These are phyloP conservation scores for Neoascochyta sp. DNA, from an alignment of 2,329 filamentous ascomycete species.

Conservation along the genomic window DNA sequence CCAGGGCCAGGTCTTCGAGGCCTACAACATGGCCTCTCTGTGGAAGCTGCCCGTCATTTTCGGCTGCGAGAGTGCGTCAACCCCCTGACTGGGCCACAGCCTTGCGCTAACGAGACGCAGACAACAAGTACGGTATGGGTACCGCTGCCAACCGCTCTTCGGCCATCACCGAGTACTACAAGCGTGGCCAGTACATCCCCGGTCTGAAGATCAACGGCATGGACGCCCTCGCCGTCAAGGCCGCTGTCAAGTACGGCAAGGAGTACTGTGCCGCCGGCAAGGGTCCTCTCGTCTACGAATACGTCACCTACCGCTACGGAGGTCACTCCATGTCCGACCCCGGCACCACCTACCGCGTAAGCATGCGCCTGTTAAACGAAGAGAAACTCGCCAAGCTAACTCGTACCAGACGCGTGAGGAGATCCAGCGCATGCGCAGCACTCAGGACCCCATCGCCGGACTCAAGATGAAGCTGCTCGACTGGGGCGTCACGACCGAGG, in stretches of 20 bases:
- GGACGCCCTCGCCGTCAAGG: constrained; percentile 97
- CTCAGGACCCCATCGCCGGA: constrained; percentile 95
- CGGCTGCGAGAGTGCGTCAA: constrained; percentile 87
- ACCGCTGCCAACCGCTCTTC: constrained; percentile 91
- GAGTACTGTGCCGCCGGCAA: constrained; percentile 78
- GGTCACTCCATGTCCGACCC: constrained; percentile 99
- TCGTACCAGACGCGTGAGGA: constrained; percentile 77
- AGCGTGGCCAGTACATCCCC: constrained; percentile 99
- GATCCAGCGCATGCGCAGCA: constrained; percentile 98
- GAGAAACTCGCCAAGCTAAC: constrained; percentile 14
- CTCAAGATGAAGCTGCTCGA: constrained; percentile 98
- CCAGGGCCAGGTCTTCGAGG: constrained; percentile 99
- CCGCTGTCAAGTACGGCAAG: constrained; percentile 90
- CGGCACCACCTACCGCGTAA: constrained; percentile 87
- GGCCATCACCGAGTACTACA: constrained; percentile 98
- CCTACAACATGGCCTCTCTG: constrained; percentile 99
- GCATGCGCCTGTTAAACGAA: too few relatives aligned
- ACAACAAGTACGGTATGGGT: constrained; percentile 99
- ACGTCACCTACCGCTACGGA: constrained; percentile 98
- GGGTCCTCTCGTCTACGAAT: constrained; percentile 94
- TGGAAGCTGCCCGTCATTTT: constrained; percentile 96
- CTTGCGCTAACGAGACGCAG: constrained; percentile 47
- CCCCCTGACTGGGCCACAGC: background rate
- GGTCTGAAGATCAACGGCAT: constrained; percentile 99
- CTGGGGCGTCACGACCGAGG: constrained; percentile 86